Evolutionary conservation across 1,284 basidiomycete genomes (phyloP).

Genomic region (Sporisorium exsertum): DNA sequence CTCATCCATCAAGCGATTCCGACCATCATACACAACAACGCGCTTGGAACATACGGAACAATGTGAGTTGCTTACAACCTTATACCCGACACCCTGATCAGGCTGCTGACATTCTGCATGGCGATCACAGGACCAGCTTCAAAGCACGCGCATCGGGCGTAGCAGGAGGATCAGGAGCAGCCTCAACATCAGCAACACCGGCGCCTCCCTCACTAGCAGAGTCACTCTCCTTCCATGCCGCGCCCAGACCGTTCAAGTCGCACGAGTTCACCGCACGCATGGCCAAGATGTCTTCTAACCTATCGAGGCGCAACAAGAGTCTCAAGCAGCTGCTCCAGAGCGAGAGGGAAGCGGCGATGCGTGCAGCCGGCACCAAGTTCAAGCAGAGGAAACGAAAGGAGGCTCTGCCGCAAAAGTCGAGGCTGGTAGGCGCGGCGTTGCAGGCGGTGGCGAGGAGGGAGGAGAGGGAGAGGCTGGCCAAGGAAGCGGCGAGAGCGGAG

Average conservation of each 20-base stretch:
- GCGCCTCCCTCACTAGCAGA: conserved; percentile 45
- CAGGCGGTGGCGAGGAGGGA: conserved; percentile 39
- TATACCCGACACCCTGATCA: not conserved
- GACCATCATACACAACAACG: too few relatives aligned
- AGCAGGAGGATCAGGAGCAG: conserved; percentile 14
- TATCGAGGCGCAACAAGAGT: conserved; percentile 58
- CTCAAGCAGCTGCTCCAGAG: conserved; percentile 61
- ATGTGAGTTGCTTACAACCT: not conserved
- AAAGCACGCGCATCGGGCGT: conserved; percentile 14
- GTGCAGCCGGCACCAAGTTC: conserved; percentile 37
- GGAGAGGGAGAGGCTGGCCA: conserved; percentile 33
- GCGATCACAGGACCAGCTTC: conserved; percentile 11
- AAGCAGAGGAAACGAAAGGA: conserved; percentile 46
- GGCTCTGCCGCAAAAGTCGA: conserved; percentile 17
- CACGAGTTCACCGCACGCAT: conserved; percentile 34
- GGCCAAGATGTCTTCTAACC: conserved; percentile 45
- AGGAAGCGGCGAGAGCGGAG: conserved; percentile 12
- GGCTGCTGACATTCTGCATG: not conserved
- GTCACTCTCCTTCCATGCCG: conserved; percentile 44
- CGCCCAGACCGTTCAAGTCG: conserved; percentile 51
- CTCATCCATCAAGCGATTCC: not conserved
- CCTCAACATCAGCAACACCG: conserved; percentile 36
- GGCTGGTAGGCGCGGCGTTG: conserved; percentile 42
- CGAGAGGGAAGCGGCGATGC: conserved; percentile 58
- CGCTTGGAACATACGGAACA: not conserved